Evolutionary conservation across 805 yeast species (phyloP), one percentile per base, ranked within the genome.

Genomic region (Grigorovia humatica): DNA sequence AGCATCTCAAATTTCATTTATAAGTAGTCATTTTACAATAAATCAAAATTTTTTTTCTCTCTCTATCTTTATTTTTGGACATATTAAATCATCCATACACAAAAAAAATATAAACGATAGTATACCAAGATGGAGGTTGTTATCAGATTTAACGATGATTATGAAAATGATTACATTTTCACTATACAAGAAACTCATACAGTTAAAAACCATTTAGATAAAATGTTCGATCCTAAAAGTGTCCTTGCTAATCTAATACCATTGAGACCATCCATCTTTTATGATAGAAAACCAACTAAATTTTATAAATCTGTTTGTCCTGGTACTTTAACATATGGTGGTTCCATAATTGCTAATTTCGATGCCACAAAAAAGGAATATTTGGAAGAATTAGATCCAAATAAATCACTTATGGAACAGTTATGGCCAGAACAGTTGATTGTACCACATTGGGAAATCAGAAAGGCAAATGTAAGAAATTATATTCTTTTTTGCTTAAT

Each of bases 351-450:
- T 52, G 89, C 84, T 68, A 77, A 77, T 52, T 73, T 74, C 52
- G 75, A 81, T 35, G 81, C 91, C 18, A 75, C 72, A 54, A 62
- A 70, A 17, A 61, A 68, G 20, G 66, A 76, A 62, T 75, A 73
- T 65, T 63, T 74, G 48, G 73, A 71, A 52, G 62, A 63, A 9
- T 76, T 81, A 35, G 68, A 75, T 17, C 71, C 75, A 52, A 70
- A 74, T 46, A 81, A 79, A 54, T 75, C 72, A 32, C 57, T 70
- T 40, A 71, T 89, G 50, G 82, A 83, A 30, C 77, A 78, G 48
- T 76, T 80, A 50, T 83, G 95, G 87, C 96, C 96, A 18, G 96
- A 96, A 41, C 97, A 91, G 72, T 77, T 93, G 67, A 72, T 93
- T 52, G 82, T 48, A 29, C 51, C 51, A 29, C 32, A 48, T 30